A percentile compares a stretch with the other conserved stretches of the same genome.
phyloP scores from a whole-genome alignment of 2,329 filamentous ascomycete species.

The Drechslerella dactyloides region DNA sequence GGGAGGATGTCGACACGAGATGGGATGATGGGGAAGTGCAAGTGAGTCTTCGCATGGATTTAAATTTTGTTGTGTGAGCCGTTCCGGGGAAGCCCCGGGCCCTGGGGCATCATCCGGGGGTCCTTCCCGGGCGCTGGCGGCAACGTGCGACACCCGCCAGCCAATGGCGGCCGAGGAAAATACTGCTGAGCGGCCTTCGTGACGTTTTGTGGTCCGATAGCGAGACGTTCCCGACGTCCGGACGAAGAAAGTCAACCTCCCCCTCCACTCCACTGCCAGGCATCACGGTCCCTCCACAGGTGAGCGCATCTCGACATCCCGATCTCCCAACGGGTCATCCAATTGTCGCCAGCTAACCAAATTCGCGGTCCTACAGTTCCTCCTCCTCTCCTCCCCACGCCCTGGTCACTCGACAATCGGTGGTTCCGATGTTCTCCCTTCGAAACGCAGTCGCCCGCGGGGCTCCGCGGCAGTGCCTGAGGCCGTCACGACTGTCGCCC shows the following conservation, averaged over 20 bases:
- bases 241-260: conserved; percentile 14
- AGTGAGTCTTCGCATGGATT: neutral
- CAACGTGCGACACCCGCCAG: neutral
- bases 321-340: neutral
- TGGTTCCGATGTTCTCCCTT: conserved; percentile 39
- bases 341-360: conserved; percentile 30
- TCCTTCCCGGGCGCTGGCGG: neutral
- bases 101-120: neutral
- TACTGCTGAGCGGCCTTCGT: conserved; percentile 36
- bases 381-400: conserved; percentile 19
- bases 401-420: conserved; percentile 21
- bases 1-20: too few species aligned
- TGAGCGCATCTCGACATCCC: conserved; percentile 8
- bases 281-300: conserved; percentile 13
- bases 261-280: conserved; percentile 13
- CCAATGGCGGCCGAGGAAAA: conserved; percentile 46
- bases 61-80: neutral
- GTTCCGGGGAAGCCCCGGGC: neutral
- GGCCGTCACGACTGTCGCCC: conserved; percentile 30
- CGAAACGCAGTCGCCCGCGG: conserved; percentile 45
- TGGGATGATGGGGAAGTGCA: neutral
- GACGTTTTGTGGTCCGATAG: conserved; percentile 27
- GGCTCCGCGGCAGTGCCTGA: conserved; percentile 43
- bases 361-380: conserved; percentile 13
- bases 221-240: conserved; percentile 13